Evolutionary conservation across 208 protist species (phyloP), one percentile per base, ranked within the genome.

Genomic region (Wallacemonas sp.): DNA sequence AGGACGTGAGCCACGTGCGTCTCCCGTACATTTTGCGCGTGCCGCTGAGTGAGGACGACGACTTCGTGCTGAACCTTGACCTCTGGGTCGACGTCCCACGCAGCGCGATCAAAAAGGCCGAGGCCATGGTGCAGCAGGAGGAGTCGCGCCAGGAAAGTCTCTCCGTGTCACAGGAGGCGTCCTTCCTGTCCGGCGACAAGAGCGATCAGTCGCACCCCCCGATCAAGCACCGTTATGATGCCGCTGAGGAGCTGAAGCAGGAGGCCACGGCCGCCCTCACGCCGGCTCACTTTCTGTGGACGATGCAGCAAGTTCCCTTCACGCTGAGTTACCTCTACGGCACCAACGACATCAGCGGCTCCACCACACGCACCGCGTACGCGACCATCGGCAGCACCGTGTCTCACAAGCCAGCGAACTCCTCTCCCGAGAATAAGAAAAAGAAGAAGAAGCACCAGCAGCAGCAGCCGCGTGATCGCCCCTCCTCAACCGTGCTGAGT

Each of bases 311-410:
- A 9, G 64, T 70, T 4, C 70, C 70, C 24, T 76, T 76, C 68
- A 38, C 67, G 30, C 36, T 76, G 19, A 76, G 61, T 19, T 70
- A 76, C 44, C n/a, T 70, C 29, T 32, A 33, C 17, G 70, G 70
- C 23, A 38, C 60, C 24, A 67, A 61, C 48, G 57, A 55, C 16
- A 36, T 76, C 16, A 57, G 61, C 12, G 19, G 52, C 14, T 27
- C 30, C 34, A 55, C 41, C 30, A 68, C 21, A 12, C 61, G 38
- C 27, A 11, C 67, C 30, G 61, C 38, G 3, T 70, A 64, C 57
- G 63, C 63, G 21, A 33, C 57, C n/a, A 26, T 55, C 26, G n/a
- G n/a, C n/a, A n/a, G n/a, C n/a, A n/a, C n/a, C n/a, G n/a, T n/a
- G n/a, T n/a, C n/a, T n/a, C n/a, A n/a, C n/a, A n/a, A n/a, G n/a